Evolutionary conservation across 2,329 filamentous ascomycete species (phyloP).

Genomic region (Daldinia sp.): DNA sequence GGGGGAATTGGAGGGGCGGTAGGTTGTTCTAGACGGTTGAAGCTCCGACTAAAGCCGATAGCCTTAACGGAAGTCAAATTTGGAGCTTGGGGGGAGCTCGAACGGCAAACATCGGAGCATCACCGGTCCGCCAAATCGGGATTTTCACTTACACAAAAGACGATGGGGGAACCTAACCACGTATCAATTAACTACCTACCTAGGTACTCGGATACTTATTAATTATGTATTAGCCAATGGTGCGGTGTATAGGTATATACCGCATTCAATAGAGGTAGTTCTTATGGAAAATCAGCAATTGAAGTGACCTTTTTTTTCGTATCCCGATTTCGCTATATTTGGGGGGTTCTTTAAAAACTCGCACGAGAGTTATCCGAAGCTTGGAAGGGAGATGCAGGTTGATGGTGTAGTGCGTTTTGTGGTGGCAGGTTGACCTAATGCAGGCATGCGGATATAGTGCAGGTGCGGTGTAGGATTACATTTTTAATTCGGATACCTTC

Average conservation of each 20-base stretch:
- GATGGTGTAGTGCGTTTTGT: too few relatives aligned
- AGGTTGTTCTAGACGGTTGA: conserved; percentile 24
- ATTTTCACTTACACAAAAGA: conserved; percentile 5
- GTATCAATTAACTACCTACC: too few relatives aligned
- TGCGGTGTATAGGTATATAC: conserved; percentile 22
- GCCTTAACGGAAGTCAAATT: conserved; percentile 21
- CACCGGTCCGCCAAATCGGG: conserved; percentile 24
- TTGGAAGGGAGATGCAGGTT: not conserved
- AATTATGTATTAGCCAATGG: conserved; percentile 18
- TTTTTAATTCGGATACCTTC: too few relatives aligned
- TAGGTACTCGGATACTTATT: conserved; percentile 21
- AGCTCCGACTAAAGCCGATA: conserved; percentile 31
- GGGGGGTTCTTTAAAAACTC: not conserved
- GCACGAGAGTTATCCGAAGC: not conserved
- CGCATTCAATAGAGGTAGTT: conserved; percentile 8
- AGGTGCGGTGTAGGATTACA: conserved; percentile 27
- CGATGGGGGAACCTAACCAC: conserved; percentile 12
- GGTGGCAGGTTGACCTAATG: too few relatives aligned
- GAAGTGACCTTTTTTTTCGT: too few relatives aligned
- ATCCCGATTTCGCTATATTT: conserved; percentile 11
- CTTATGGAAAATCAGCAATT: conserved; percentile 14
- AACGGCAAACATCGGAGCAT: conserved; percentile 28
- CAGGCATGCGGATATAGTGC: too few relatives aligned
- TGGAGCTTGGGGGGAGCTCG: conserved; percentile 9
- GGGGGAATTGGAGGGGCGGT: too few relatives aligned